These are phyloP conservation scores for Funneliformis geosporum DNA, from an alignment of 192 early-diverging fungal genomes.

Conservation along the genomic window DNA sequence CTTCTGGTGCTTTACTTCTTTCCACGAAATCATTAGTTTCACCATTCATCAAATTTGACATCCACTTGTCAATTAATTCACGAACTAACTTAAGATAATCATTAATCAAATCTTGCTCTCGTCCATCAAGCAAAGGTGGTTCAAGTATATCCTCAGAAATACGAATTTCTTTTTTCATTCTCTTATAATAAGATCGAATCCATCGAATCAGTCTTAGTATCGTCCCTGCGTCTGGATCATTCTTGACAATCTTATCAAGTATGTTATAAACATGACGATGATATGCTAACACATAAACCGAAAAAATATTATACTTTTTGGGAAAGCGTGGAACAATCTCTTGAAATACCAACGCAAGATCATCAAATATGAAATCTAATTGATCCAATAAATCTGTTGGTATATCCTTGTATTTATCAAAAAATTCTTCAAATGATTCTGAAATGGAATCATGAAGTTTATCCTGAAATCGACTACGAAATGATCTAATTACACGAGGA, in stretches of 20 bases:
- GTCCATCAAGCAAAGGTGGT: conserved; percentile 89
- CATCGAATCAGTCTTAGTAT: conserved; percentile 87
- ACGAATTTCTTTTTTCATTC: conserved; percentile 84
- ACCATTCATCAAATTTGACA: conserved; percentile 81
- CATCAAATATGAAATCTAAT: conserved; percentile 84
- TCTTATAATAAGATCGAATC: conserved; percentile 89
- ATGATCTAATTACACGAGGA: conserved; percentile 64
- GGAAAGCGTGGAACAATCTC: conserved; percentile 88
- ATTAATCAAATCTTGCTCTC: conserved; percentile 85
- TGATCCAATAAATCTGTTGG: conserved; percentile 60
- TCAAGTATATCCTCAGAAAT: conserved; percentile 87
- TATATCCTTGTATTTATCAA: conserved; percentile 61
- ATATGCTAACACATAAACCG: conserved; percentile 93
- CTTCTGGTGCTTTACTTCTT: conserved; percentile 71
- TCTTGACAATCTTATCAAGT: conserved; percentile 70
- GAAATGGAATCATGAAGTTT: conserved; percentile 69
- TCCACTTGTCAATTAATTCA: conserved; percentile 88
- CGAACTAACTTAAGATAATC: conserved; percentile 92
- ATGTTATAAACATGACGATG: conserved; percentile 88
- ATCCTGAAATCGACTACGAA: conserved; percentile 81
- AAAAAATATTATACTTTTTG: conserved; percentile 91
- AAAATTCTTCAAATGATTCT: conserved; percentile 66
- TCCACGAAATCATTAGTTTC: conserved; percentile 80
- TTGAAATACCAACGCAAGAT: conserved; percentile 86
- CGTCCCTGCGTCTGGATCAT: conserved; percentile 80